These are phyloP conservation scores for Tulasnella sp. DNA, from an alignment of 768 basidiomycete genomes.

Conservation along the genomic window DNA sequence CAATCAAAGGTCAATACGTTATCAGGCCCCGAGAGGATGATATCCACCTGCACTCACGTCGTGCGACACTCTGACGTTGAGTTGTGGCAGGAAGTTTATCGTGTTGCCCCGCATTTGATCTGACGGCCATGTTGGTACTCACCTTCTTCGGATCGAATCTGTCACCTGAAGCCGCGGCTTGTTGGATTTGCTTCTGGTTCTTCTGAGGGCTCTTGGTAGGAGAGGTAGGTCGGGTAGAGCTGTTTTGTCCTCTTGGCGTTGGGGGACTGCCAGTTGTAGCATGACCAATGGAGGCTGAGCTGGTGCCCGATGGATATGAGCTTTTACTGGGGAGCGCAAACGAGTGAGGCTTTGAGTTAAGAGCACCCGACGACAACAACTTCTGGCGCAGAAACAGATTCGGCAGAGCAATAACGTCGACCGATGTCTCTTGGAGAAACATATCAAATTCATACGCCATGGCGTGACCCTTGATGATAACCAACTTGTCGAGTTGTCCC, in stretches of 20 bases:
- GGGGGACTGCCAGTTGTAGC: neutral
- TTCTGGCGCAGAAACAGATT: neutral
- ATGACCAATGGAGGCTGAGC: neutral
- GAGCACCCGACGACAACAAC: neutral
- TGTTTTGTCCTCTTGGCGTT: neutral
- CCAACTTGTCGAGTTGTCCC: slow-evolving; percentile 6
- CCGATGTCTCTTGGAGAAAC: neutral
- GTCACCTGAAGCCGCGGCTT: no score
- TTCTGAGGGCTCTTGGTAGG: neutral
- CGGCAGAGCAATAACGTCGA: neutral
- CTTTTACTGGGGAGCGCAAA: neutral
- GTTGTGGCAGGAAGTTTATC: no score
- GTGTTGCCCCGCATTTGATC: no score
- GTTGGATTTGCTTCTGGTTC: neutral
- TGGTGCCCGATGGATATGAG: neutral
- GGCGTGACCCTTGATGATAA: neutral
- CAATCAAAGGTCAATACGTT: neutral
- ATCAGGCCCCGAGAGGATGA: no score
- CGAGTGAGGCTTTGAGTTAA: neutral
- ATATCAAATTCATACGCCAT: neutral
- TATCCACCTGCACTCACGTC: no score
- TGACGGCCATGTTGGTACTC: no score
- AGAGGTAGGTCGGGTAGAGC: neutral
- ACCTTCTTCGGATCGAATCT: no score
- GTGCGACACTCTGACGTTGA: no score